Percentiles rank a stretch among this genome's conserved stretches.
Conservation (phyloP, 164 flowering plant species). For the Paratinospora sagittata region DNA sequence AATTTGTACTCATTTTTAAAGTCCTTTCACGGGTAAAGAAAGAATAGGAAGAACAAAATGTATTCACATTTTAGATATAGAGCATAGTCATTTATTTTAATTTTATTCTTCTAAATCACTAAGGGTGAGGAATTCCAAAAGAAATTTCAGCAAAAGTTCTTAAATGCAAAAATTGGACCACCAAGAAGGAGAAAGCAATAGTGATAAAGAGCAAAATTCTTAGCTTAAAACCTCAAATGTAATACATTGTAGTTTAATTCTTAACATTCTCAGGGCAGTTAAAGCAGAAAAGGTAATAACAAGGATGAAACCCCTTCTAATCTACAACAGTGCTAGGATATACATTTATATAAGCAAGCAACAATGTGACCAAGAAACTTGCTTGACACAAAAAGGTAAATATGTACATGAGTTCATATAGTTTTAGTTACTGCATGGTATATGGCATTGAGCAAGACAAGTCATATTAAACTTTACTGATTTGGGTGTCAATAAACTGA, state of each 20-base stretch:
- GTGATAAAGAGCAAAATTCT: not conserved
- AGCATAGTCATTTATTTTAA: no score
- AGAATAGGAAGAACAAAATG: no score
- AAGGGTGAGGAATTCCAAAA: not conserved
- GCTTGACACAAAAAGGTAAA: not conserved
- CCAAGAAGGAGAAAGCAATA: not conserved
- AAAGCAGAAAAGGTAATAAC: not conserved
- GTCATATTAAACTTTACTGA: no score
- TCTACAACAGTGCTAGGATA: constrained; percentile 2
- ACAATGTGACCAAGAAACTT: not conserved
- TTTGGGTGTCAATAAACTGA: no score
- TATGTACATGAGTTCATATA: constrained; percentile 3
- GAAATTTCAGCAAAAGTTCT: not conserved
- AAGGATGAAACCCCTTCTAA: not conserved
- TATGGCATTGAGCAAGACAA: not conserved
- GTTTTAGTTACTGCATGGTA: not conserved
- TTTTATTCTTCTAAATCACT: no score
- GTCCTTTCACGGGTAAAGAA: no score
- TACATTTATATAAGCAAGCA: constrained; percentile 7
- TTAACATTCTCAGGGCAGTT: not conserved
- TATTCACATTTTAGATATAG: no score
- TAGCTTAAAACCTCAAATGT: not conserved
- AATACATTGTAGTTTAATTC: not conserved
- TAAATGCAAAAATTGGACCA: not conserved
- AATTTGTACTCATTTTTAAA: no score